A percentile compares a stretch with the other conserved stretches of the same genome.
phyloP scores from a whole-genome alignment of 176 grass and related monocot species.

The Carex kokanica region DNA sequence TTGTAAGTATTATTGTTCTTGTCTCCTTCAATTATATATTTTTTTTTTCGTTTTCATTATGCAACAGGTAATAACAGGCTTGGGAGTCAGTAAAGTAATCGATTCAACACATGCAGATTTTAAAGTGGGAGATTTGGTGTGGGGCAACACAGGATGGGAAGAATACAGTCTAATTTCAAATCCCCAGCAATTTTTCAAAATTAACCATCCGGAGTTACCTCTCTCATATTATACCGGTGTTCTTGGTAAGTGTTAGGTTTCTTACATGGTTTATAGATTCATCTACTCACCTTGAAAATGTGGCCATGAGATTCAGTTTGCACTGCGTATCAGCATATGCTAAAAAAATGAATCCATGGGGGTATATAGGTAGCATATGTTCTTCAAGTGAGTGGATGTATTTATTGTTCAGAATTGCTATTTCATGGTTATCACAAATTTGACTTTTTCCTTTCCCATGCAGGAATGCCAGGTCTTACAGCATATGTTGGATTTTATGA shows the following conservation, averaged over 20 bases:
- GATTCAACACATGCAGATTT: conserved; percentile 37
- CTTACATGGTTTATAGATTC: background rate
- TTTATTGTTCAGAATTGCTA: background rate
- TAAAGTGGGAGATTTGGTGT: conserved; percentile 30
- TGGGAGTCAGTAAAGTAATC: conserved; percentile 37
- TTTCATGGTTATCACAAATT: background rate
- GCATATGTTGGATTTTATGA: conserved; percentile 48
- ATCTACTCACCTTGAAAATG: background rate
- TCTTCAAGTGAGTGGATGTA: too few relatives aligned
- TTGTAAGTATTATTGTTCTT: background rate
- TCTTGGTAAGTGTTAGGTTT: conserved; percentile 25
- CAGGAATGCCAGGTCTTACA: conserved; percentile 51
- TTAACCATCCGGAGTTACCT: conserved; percentile 34
- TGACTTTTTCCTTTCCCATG: background rate
- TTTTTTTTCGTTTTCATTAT: background rate
- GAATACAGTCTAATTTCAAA: conserved; percentile 40
- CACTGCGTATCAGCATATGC: background rate
- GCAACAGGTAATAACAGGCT: conserved; percentile 25
- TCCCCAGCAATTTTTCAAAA: conserved; percentile 10
- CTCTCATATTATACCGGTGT: conserved; percentile 45
- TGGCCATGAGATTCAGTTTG: background rate
- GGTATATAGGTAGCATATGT: background rate
- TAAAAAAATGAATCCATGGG: background rate
- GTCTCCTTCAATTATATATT: background rate
- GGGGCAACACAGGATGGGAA: conserved; percentile 43